Conservation (phyloP, 2,329 filamentous ascomycete species). For the Gremmenia infestans region DNA sequence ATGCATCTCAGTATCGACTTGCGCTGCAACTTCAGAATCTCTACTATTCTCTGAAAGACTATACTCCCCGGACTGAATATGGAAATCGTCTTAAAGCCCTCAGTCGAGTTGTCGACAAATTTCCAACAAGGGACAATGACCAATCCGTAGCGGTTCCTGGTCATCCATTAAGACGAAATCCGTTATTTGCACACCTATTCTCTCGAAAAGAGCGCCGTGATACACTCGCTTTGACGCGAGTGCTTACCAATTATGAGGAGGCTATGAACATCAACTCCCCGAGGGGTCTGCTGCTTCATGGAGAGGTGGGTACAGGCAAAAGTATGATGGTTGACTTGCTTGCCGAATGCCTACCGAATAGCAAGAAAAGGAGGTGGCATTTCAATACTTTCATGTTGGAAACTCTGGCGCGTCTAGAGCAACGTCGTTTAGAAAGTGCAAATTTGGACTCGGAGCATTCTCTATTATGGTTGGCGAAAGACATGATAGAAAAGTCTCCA, state of each 20-base stretch:
- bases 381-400: conserved; percentile 87
- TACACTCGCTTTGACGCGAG: conserved; percentile 59
- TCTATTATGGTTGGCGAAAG: conserved; percentile 67
- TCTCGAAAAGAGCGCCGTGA: conserved; percentile 49
- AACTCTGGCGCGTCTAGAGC: conserved; percentile 66
- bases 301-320: conserved; percentile 79
- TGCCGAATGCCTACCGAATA: conserved; percentile 70
- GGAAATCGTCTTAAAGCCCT: conserved; percentile 59
- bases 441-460: conserved; percentile 52
- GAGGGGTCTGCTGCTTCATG: conserved; percentile 69
- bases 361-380: conserved; percentile 71
- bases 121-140: conserved; percentile 29
- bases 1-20: conserved; percentile 66
- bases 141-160: conserved; percentile 43
- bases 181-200: conserved; percentile 56
- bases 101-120: conserved; percentile 37
- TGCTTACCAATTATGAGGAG: conserved; percentile 65
- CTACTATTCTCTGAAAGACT: conserved; percentile 71
- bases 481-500: conserved; percentile 68
- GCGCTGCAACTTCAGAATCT: conserved; percentile 74
- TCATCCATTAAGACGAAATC: conserved; percentile 54
- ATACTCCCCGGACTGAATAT: conserved; percentile 68
- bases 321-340: conserved; percentile 80
- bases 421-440: conserved; percentile 26
- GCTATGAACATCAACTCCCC: conserved; percentile 69